Conservation (phyloP, 2,329 filamentous ascomycete species). For the Pseudocercospora ulei region DNA sequence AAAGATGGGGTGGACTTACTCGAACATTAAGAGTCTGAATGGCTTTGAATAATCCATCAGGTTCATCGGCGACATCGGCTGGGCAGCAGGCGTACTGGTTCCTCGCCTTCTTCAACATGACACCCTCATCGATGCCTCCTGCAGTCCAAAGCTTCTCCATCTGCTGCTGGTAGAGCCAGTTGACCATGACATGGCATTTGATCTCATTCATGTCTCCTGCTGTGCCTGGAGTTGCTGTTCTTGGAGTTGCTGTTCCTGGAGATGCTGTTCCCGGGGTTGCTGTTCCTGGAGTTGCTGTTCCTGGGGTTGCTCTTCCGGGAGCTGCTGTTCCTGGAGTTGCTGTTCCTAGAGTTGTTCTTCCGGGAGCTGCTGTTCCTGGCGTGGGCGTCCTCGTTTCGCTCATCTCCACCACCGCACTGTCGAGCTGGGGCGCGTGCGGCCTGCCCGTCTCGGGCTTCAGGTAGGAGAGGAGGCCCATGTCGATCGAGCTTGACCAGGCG, state of each 20-base stretch:
- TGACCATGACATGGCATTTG: constrained; percentile 54
- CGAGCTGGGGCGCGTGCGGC: constrained; percentile 11
- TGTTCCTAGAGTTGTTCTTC: no score
- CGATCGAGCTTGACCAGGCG: background rate
- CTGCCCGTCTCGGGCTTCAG: constrained; percentile 22
- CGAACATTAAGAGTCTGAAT: constrained; percentile 46
- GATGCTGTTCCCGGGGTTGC: no score
- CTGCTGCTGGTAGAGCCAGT: constrained; percentile 54
- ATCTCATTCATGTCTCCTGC: constrained; percentile 45
- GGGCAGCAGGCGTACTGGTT: constrained; percentile 47
- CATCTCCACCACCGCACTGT: constrained; percentile 12
- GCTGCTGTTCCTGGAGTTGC: no score
- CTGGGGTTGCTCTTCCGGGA: constrained; percentile 28
- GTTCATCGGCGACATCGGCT: constrained; percentile 39
- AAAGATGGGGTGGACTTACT: constrained; percentile 42
- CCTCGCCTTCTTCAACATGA: constrained; percentile 46
- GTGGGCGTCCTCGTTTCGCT: constrained; percentile 20
- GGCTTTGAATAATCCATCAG: constrained; percentile 44
- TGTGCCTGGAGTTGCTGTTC: constrained; percentile 36
- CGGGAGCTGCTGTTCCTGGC: constrained; percentile 26
- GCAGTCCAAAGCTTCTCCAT: constrained; percentile 47
- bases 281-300: constrained; percentile 26
- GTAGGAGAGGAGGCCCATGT: constrained; percentile 26
- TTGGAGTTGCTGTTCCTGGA: constrained; percentile 34
- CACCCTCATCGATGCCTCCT: constrained; percentile 45